Base-by-base conservation (phyloP, 148 eudicot genomes). In the Rhododendron ovatum region DNA sequence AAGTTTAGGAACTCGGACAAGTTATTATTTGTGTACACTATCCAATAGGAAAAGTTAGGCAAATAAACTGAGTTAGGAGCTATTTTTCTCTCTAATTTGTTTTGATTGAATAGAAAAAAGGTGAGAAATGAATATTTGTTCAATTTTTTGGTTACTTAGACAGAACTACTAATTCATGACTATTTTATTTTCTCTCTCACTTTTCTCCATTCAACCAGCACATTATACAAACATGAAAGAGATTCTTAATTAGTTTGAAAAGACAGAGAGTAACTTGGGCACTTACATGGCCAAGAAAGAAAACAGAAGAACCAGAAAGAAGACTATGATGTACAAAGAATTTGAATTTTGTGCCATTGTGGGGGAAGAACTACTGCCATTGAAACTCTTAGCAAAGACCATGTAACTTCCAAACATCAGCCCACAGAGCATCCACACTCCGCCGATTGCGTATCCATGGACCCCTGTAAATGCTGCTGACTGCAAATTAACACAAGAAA, bases 391-490 rank as follows among this genome's bases (percentile, higher is more conserved):
- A 9, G 13, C 26, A 41, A 88, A 12, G 79, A 90, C 90, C 82
- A 92, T 7, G 81, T 84, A 92, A 88, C 88, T 87, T 53, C 91
- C 93, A 80, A 82, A 88, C 51, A 90, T 95, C 47, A 95, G 78
- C 33, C 98, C 98, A 82, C 91, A 91, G 0, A 94, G 26, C 82
- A 94, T 51, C 94, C 91, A 93, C 50, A 89, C 87, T 78, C 91
- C 95, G 3, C 93, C 94, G 76, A 91, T 74, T 0, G 93, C 93
- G 43, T 91, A 95, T 28, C 98, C 98, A 89, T 95, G 94, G 65
- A 95, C 59, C 50, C 98, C 98, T 11, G 96, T 94, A 82, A 90
- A 95, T 43, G 91, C 93, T 18, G 93, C 91, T 26, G 98, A 94
- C 98, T 95, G 88, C 37, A 71, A 71, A 71, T 33, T 12, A 71